Evolutionary conservation across 129 eudicot species (phyloP).

Genomic region (Flaveria sonorensis): DNA sequence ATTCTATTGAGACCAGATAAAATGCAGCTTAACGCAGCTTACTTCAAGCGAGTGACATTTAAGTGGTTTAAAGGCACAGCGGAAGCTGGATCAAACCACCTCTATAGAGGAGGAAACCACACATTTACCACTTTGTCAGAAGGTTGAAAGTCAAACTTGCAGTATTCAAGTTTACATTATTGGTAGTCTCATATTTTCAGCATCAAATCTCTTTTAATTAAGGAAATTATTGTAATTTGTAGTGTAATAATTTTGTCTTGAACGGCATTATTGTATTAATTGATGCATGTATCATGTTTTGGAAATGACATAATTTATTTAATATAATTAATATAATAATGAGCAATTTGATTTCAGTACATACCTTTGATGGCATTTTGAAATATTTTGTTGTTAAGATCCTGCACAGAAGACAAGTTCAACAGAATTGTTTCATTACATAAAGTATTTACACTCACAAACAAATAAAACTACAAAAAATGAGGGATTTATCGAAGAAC

Average conservation of each 20-base stretch:
- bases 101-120: too few relatives aligned
- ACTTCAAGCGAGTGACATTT: too few relatives aligned
- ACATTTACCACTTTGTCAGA: too few relatives aligned
- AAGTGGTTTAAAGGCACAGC: too few relatives aligned
- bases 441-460: not conserved
- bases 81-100: too few relatives aligned
- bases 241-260: too few relatives aligned
- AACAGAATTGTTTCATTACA: not conserved
- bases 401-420: constrained; percentile 55
- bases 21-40: too few relatives aligned
- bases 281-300: not conserved
- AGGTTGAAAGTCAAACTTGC: not conserved
- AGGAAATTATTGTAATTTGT: not conserved
- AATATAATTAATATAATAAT: constrained; percentile 8
- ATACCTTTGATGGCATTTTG: constrained; percentile 78
- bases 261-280: not conserved
- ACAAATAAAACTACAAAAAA: constrained; percentile 26
- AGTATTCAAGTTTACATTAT: not conserved
- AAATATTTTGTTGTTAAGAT: constrained; percentile 60
- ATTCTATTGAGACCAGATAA: too few relatives aligned
- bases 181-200: not conserved
- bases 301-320: not conserved
- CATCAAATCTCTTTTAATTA: constrained; percentile 1
- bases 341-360: not conserved
- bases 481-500: constrained; percentile 15